These are phyloP conservation scores for Phaseolus coccineus DNA, from an alignment of 331 rosid genomes.

Conservation along the genomic window DNA sequence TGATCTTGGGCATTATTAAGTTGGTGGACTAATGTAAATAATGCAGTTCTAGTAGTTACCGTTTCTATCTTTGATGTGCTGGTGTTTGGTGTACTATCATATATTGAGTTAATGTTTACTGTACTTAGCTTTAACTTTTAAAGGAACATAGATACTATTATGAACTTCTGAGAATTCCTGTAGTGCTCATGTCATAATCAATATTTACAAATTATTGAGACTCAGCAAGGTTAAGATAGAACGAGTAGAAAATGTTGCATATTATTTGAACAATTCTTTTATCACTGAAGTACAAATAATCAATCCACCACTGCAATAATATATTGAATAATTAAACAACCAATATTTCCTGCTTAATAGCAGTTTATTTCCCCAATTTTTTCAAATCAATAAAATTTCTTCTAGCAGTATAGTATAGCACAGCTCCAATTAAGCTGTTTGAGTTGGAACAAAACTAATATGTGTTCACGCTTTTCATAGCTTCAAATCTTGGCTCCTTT, in stretches of 20 bases:
- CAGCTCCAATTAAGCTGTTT: not conserved
- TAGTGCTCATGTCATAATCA: not conserved
- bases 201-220: not conserved
- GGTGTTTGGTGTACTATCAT: not conserved
- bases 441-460: slow-evolving; percentile 41
- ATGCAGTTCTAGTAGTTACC: not conserved
- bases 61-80: not conserved
- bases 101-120: not conserved
- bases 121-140: not conserved
- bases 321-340: not conserved
- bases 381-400: not conserved
- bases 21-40: not conserved
- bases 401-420: not conserved
- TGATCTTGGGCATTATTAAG: not conserved
- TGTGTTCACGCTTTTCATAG: slow-evolving; percentile 55
- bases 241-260: no score
- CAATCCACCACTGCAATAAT: not conserved
- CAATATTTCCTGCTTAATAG: no score
- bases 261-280: not conserved
- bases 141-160: not conserved
- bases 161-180: not conserved
- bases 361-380: not conserved
- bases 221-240: not conserved
- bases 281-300: not conserved
- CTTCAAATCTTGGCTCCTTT: slow-evolving; percentile 80